Evolutionary conservation across 73 alveolate species (phyloP).

Genomic region (Paramecium octaurelia): DNA sequence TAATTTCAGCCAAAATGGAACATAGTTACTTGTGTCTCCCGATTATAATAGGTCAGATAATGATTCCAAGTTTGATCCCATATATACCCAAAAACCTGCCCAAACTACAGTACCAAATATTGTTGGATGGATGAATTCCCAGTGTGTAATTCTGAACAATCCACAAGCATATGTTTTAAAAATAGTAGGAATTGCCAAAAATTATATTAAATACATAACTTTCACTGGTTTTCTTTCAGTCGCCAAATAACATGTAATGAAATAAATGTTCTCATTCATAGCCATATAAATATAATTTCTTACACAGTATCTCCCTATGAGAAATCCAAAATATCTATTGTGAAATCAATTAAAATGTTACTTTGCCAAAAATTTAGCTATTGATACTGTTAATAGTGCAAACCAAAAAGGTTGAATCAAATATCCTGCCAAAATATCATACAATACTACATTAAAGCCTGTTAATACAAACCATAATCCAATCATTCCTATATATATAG

Average conservation of each 20-base stretch:
- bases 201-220: slow-evolving; percentile 26
- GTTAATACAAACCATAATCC: slow-evolving; percentile 48
- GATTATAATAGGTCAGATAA: neutral
- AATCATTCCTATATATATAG: neutral
- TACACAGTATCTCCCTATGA: neutral
- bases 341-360: neutral
- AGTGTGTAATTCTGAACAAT: slow-evolving; percentile 18
- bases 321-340: neutral
- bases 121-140: neutral
- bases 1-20: slow-evolving; percentile 10
- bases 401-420: slow-evolving; percentile 11
- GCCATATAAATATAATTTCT: slow-evolving; percentile 34
- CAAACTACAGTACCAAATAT: slow-evolving; percentile 44
- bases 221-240: slow-evolving; percentile 37
- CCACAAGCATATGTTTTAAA: slow-evolving; percentile 52
- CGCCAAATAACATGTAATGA: slow-evolving; percentile 25
- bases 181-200: slow-evolving; percentile 25
- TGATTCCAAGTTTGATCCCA: slow-evolving; percentile 14
- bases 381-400: slow-evolving; percentile 11
- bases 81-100: slow-evolving; percentile 33
- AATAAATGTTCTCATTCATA: slow-evolving; percentile 31
- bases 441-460: slow-evolving; percentile 40
- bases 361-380: slow-evolving; percentile 42
- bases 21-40: slow-evolving; percentile 29
- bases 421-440: slow-evolving; percentile 30